phyloP scores from a whole-genome alignment of 2,329 filamentous ascomycete species.

The Niveomyces coronatus region DNA sequence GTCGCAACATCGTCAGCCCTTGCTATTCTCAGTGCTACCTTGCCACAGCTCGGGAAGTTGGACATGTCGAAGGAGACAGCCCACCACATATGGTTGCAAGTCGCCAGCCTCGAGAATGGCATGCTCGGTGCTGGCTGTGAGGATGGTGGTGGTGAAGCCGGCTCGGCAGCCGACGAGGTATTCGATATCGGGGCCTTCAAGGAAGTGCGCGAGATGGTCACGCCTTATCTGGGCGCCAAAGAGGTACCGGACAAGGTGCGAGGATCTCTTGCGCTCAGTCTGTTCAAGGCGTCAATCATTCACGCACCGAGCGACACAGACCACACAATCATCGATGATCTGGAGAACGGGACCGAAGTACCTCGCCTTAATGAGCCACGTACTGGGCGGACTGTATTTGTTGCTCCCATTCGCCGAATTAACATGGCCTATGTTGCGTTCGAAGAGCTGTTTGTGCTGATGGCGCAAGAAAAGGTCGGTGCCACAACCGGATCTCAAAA shows the following conservation, averaged over 20 bases:
- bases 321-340: constrained; percentile 40
- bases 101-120: constrained; percentile 56
- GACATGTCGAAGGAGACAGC: constrained; percentile 34
- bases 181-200: constrained; percentile 74
- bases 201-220: constrained; percentile 59
- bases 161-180: constrained; percentile 57
- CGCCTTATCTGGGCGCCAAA: constrained; percentile 58
- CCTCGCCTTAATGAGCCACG: constrained; percentile 50
- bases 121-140: constrained; percentile 56
- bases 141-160: constrained; percentile 31
- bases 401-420: constrained; percentile 52
- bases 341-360: constrained; percentile 41
- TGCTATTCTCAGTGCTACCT: constrained; percentile 53
- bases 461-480: constrained; percentile 37
- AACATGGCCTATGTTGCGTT: constrained; percentile 73
- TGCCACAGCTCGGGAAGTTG: constrained; percentile 48
- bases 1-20: constrained; percentile 64
- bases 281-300: constrained; percentile 77
- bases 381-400: constrained; percentile 61
- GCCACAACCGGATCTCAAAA: too few species aligned
- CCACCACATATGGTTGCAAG: constrained; percentile 57
- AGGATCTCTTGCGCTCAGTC: constrained; percentile 57
- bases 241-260: constrained; percentile 57
- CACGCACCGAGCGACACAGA: constrained; percentile 52
- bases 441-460: constrained; percentile 64